Conservation (phyloP, 495 filamentous ascomycete genomes). For the Aspergillus incahuasiensis region DNA sequence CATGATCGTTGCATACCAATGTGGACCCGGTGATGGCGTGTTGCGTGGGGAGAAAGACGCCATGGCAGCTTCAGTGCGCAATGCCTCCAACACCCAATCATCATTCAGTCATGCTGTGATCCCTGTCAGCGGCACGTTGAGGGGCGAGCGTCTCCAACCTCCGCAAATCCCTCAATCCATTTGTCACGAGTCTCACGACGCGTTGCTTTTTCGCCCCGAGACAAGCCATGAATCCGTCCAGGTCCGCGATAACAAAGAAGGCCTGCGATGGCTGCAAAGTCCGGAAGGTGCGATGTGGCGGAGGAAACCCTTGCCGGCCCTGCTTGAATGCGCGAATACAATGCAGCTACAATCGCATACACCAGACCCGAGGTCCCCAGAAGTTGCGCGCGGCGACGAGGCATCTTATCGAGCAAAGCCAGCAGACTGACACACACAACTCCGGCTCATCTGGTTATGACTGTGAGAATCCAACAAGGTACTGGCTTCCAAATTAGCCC, state of each 20-base stretch:
- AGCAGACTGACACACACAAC: background rate
- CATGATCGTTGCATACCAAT: background rate
- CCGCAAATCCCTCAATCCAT: background rate
- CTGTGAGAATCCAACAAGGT: background rate
- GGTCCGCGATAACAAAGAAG: constrained; percentile 20
- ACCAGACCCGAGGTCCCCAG: constrained; percentile 31
- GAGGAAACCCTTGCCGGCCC: constrained; percentile 21
- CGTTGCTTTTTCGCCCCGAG: background rate
- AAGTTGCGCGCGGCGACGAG: constrained; percentile 28
- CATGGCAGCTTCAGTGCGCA: constrained; percentile 1
- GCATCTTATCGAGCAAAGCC: constrained; percentile 16
- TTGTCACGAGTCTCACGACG: too few relatives aligned
- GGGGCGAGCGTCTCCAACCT: background rate
- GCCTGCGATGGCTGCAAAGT: constrained; percentile 34
- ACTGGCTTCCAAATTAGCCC: background rate
- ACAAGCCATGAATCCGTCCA: constrained; percentile 11
- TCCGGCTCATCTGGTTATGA: background rate
- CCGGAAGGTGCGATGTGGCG: constrained; percentile 29
- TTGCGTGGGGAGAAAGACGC: constrained; percentile 13
- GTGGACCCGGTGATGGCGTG: constrained; percentile 17
- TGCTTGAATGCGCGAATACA: constrained; percentile 32
- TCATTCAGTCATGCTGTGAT: background rate
- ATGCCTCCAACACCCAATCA: background rate
- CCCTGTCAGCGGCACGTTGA: background rate
- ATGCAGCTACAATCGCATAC: constrained; percentile 36